Conservation (phyloP, 192 early-diverging fungal genomes). For the Umbelopsis ramanniana region DNA sequence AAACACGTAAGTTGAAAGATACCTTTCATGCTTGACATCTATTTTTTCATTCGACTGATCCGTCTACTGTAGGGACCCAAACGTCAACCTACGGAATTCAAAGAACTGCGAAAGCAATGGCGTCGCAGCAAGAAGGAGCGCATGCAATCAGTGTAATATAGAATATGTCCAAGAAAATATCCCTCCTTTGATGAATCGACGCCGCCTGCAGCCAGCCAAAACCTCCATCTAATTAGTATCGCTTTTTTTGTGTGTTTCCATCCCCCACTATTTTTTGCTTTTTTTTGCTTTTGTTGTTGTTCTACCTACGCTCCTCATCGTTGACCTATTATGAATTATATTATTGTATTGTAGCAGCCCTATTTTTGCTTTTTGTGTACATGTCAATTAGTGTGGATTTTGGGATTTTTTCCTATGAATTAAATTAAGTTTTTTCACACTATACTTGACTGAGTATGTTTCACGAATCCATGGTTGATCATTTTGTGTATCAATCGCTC, state of each 20-base stretch:
- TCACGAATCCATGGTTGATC: constrained; percentile 15
- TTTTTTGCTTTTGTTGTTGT: neutral
- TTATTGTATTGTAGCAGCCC: constrained; percentile 5
- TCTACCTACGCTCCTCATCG: neutral
- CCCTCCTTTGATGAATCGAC: neutral
- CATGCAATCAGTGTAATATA: constrained; percentile 25
- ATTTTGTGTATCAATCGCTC: constrained; percentile 2
- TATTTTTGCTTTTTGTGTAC: neutral
- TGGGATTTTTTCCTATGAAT: neutral
- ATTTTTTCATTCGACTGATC: neutral
- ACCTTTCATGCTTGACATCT: too few relatives aligned
- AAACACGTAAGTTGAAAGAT: constrained; percentile 65
- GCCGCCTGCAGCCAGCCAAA: neutral
- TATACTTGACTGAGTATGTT: neutral
- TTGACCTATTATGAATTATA: neutral
- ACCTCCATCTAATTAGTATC: constrained; percentile 1
- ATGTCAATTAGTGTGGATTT: neutral
- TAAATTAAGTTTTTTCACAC: neutral
- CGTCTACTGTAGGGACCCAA: constrained; percentile 16
- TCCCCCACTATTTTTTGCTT: neutral
- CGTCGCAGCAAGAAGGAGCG: constrained; percentile 56
- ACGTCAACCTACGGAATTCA: constrained; percentile 54
- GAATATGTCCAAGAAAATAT: neutral
- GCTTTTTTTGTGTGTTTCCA: neutral
- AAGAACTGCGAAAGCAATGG: constrained; percentile 63